Evolutionary conservation across 257 asterid species (phyloP).

Genomic region (Verbascum thapsus): DNA sequence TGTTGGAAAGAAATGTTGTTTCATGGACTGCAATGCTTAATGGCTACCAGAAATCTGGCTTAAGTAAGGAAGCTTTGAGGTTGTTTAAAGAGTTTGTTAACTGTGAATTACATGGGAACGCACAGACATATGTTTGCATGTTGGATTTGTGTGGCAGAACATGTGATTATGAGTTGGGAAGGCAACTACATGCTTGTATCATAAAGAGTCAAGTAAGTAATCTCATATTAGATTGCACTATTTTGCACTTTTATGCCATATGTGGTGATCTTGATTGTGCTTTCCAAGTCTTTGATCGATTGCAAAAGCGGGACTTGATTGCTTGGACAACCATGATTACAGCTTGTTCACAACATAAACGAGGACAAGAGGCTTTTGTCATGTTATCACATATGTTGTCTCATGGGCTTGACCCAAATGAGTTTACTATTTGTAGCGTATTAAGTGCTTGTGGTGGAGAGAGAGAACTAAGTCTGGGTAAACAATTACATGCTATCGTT

Average conservation of each 20-base stretch:
- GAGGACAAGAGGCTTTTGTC: constrained; percentile 51
- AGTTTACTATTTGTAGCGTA: constrained; percentile 77
- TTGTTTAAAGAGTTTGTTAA: constrained; percentile 54
- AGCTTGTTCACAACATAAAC: no score
- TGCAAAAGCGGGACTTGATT: no score
- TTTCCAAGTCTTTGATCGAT: constrained; percentile 53
- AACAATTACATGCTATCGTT: no score
- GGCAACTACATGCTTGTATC: constrained; percentile 81
- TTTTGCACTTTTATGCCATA: constrained; percentile 63
- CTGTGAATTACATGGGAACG: constrained; percentile 54
- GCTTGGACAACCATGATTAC: no score
- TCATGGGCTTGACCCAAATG: constrained; percentile 72
- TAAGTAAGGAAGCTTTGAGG: constrained; percentile 47
- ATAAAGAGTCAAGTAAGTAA: no score
- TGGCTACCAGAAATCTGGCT: constrained; percentile 68
- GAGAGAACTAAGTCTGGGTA: no score
- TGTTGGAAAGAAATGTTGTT: constrained; percentile 69
- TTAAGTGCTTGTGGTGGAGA: no score
- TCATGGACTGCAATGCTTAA: constrained; percentile 97
- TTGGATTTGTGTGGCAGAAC: constrained; percentile 57
- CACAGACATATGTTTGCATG: constrained; percentile 72
- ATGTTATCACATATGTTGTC: constrained; percentile 58
- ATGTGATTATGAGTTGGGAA: constrained; percentile 65
- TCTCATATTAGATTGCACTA: no score
- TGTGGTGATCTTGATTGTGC: constrained; percentile 68